These are phyloP conservation scores for Clonostachys chloroleuca DNA, from an alignment of 2,329 filamentous ascomycete species.

Conservation along the genomic window DNA sequence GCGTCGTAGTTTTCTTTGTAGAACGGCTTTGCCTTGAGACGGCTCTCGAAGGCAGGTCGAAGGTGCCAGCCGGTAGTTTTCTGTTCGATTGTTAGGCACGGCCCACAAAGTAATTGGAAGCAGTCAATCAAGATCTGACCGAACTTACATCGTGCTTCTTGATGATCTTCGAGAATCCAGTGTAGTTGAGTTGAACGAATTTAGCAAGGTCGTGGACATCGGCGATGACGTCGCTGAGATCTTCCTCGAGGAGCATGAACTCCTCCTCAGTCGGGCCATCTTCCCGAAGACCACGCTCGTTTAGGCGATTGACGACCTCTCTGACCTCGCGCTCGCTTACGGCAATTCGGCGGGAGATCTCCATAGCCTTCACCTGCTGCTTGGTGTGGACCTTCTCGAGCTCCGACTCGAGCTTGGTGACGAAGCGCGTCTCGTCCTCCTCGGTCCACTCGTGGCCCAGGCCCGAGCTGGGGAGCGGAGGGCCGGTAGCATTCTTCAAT, in stretches of 20 bases:
- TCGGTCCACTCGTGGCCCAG: constrained; percentile 72
- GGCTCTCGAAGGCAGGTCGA: constrained; percentile 90
- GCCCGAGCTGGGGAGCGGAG: constrained; percentile 19
- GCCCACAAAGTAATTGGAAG: background rate
- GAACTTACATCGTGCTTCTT: constrained; percentile 91
- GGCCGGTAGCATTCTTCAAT: constrained; percentile 69
- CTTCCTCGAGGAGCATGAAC: constrained; percentile 89
- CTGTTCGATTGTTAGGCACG: constrained; percentile 31
- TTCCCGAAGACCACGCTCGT: constrained; percentile 53
- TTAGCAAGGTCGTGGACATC: constrained; percentile 98
- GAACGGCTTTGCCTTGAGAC: constrained; percentile 93
- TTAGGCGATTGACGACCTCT: constrained; percentile 75
- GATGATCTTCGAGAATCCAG: constrained; percentile 99
- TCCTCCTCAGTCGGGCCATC: constrained; percentile 78
- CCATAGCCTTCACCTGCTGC: constrained; percentile 94
- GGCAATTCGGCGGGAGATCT: constrained; percentile 88
- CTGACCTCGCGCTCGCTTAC: constrained; percentile 85
- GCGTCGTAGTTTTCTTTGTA: constrained; percentile 99
- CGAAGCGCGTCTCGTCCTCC: constrained; percentile 86
- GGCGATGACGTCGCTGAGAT: constrained; percentile 95
- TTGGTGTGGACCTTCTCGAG: constrained; percentile 97
- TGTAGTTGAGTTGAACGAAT: constrained; percentile 98
- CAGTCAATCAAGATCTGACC: no score
- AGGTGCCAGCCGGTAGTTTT: constrained; percentile 95
- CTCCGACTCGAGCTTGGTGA: constrained; percentile 81